phyloP scores from a whole-genome alignment of 148 eudicot genomes.

The Chenopodium suecicum region DNA sequence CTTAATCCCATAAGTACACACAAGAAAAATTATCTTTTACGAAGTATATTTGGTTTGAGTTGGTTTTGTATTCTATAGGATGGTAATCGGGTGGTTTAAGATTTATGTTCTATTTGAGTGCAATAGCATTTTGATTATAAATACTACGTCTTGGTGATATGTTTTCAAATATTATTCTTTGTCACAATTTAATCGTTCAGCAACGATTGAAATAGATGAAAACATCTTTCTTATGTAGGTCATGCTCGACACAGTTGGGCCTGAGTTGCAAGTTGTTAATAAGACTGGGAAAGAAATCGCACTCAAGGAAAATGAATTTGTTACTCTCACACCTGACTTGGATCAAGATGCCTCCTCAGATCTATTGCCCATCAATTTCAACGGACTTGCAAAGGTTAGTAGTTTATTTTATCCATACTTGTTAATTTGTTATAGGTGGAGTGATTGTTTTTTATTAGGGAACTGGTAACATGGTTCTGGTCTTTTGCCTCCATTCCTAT shows the following conservation, averaged over 20 bases:
- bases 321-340: slow-evolving; percentile 64
- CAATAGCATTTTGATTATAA: background rate
- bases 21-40: too few species aligned
- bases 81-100: background rate
- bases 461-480: background rate
- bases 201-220: background rate
- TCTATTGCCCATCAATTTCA: slow-evolving; percentile 64
- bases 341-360: slow-evolving; percentile 65
- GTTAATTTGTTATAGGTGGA: background rate
- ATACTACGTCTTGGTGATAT: background rate
- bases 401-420: background rate
- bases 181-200: background rate
- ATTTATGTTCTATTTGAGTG: background rate
- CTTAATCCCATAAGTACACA: too few species aligned
- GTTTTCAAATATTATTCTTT: background rate
- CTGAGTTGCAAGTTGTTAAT: slow-evolving; percentile 80
- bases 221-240: slow-evolving; percentile 37
- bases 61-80: too few species aligned
- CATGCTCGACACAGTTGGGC: slow-evolving; percentile 86
- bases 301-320: slow-evolving; percentile 53
- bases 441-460: background rate
- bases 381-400: slow-evolving; percentile 68
- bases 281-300: slow-evolving; percentile 51
- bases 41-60: background rate
- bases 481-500: background rate